Conservation (phyloP, 345 rosid genomes). For the Gossypioides kirkii region DNA sequence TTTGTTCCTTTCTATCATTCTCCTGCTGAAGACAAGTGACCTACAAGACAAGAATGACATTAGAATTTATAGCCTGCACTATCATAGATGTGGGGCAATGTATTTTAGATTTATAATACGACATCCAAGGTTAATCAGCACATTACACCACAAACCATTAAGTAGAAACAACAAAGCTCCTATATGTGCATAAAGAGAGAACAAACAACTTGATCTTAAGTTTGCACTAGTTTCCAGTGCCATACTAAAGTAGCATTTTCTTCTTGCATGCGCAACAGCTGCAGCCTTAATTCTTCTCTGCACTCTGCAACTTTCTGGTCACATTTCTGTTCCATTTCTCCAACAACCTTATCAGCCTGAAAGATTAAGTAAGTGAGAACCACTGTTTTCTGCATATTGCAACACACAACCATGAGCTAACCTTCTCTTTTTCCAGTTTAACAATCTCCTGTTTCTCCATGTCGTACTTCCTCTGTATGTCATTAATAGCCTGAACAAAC, state of each 20-base stretch:
- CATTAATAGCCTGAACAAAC: slow-evolving; percentile 67
- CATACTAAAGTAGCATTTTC: slow-evolving; percentile 69
- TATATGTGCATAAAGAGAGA: background rate
- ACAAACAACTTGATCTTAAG: slow-evolving; percentile 14
- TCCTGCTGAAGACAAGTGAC: slow-evolving; percentile 47
- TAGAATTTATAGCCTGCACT: background rate
- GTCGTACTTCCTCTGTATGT: slow-evolving; percentile 74
- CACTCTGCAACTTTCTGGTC: slow-evolving; percentile 46
- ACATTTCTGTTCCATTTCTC: slow-evolving; percentile 48
- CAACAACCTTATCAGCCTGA: slow-evolving; percentile 52
- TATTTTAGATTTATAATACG: slow-evolving; percentile 26
- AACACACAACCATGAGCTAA: slow-evolving; percentile 23
- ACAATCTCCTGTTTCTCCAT: slow-evolving; percentile 65
- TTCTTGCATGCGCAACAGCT: slow-evolving; percentile 42
- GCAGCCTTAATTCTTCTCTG: slow-evolving; percentile 52
- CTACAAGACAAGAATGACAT: slow-evolving; percentile 26
- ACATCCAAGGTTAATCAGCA: background rate
- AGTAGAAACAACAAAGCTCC: background rate
- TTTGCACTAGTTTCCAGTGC: slow-evolving; percentile 22
- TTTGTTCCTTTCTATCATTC: slow-evolving; percentile 49
- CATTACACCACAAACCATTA: background rate
- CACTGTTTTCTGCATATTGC: slow-evolving; percentile 7
- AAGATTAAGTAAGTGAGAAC: slow-evolving; percentile 22
- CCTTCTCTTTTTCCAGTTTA: slow-evolving; percentile 62
- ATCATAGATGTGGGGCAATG: background rate